Conservation (phyloP, 108 stramenopile species). For the Conticribra guillardii region DNA sequence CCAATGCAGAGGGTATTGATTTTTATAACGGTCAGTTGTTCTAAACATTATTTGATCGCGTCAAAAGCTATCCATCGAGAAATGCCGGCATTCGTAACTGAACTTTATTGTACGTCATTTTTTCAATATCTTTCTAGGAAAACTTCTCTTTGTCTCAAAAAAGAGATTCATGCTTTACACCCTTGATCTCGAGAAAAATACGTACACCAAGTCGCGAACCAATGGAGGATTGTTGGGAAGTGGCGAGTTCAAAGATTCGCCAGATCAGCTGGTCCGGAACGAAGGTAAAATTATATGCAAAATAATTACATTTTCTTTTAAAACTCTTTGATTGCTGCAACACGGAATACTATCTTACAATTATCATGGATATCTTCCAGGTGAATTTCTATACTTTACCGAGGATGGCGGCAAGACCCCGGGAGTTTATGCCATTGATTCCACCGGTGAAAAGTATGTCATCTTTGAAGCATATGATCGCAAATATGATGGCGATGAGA, state of each 20-base stretch:
- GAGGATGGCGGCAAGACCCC: slow-evolving; percentile 66
- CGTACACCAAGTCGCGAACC: slow-evolving; percentile 21
- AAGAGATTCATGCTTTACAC: slow-evolving; percentile 27
- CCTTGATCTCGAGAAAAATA: slow-evolving; percentile 43
- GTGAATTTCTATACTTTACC: slow-evolving; percentile 61
- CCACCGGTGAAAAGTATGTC: slow-evolving; percentile 17
- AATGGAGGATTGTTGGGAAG: slow-evolving; percentile 9
- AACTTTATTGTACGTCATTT: background rate
- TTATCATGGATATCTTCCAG: no score
- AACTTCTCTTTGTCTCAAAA: slow-evolving; percentile 59
- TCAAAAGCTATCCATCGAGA: no score
- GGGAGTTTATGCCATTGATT: slow-evolving; percentile 51
- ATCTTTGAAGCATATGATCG: slow-evolving; percentile 43
- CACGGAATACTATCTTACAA: no score
- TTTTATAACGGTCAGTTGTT: slow-evolving; percentile 19
- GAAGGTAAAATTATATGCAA: no score
- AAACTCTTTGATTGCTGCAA: no score
- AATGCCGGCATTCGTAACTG: background rate
- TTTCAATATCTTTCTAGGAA: background rate
- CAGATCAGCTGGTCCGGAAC: slow-evolving; percentile 58
- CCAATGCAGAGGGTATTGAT: slow-evolving; percentile 59
- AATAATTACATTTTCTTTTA: no score
- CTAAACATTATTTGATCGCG: background rate
- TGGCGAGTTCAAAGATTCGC: slow-evolving; percentile 46
- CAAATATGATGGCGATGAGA: slow-evolving; percentile 50